These are phyloP conservation scores for Xylaria arbuscula DNA, from an alignment of 2,329 filamentous ascomycete species.

Conservation along the genomic window DNA sequence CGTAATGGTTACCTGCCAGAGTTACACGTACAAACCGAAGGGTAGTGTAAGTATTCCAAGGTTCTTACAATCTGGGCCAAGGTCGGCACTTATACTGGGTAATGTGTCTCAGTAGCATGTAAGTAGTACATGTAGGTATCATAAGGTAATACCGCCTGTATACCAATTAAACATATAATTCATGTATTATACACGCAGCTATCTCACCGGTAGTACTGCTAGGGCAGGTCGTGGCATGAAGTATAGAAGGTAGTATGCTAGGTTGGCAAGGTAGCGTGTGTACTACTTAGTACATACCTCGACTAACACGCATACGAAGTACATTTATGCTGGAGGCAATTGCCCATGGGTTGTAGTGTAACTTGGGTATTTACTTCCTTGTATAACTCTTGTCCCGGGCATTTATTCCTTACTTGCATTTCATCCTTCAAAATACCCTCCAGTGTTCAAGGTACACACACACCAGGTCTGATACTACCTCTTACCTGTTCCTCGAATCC, in stretches of 20 bases:
- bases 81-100: neutral
- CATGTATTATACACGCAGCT: neutral
- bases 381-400: slow-evolving; percentile 2
- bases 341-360: neutral
- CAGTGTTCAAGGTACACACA: slow-evolving; percentile 2
- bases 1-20: neutral
- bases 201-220: neutral
- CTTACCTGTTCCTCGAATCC: slow-evolving; percentile 9
- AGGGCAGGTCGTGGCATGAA: neutral
- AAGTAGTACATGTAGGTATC: neutral
- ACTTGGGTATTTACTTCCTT: slow-evolving; percentile 4
- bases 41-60: neutral
- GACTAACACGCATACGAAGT: too few species aligned
- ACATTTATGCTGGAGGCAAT: neutral
- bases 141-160: neutral
- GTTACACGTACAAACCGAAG: neutral
- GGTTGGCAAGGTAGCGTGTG: neutral
- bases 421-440: slow-evolving; percentile 9
- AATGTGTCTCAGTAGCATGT: neutral
- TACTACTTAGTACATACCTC: too few species aligned
- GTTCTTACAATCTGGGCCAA: neutral
- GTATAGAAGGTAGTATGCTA: neutral
- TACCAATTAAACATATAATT: neutral
- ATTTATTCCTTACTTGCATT: slow-evolving; percentile 2
- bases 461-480: slow-evolving; percentile 17